These are phyloP conservation scores for Parafenestella ontariensis DNA, from an alignment of 2,329 filamentous ascomycete genomes.

Conservation along the genomic window DNA sequence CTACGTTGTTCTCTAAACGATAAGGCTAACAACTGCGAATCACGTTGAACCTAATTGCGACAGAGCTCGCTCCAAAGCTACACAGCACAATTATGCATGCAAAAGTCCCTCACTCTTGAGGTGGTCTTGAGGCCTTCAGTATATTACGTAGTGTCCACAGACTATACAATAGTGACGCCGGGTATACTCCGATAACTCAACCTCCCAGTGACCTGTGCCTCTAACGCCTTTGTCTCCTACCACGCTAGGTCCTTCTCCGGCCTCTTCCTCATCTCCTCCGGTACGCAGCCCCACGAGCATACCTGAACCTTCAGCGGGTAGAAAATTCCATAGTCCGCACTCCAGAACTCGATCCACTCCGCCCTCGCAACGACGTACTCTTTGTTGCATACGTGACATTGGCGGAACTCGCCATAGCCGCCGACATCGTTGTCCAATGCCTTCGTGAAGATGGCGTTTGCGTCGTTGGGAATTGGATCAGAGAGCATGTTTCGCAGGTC, in stretches of 20 bases:
- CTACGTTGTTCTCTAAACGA: neutral
- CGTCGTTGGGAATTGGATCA: slow-evolving; percentile 12
- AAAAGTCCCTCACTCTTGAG: neutral
- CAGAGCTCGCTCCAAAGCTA: no score
- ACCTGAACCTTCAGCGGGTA: slow-evolving; percentile 35
- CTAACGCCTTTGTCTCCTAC: neutral
- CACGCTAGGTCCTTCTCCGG: slow-evolving; percentile 12
- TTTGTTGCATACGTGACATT: slow-evolving; percentile 36
- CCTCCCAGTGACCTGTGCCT: neutral
- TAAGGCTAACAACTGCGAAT: no score
- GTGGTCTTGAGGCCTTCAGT: neutral
- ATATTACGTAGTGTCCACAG: neutral
- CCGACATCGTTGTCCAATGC: slow-evolving; percentile 19
- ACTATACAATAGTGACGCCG: neutral
- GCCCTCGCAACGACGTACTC: slow-evolving; percentile 37
- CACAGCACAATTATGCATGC: no score
- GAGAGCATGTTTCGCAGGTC: slow-evolving; percentile 10
- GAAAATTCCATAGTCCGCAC: slow-evolving; percentile 4
- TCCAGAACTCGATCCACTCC: slow-evolving; percentile 45
- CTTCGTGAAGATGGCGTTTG: slow-evolving; percentile 17
- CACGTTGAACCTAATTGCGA: no score
- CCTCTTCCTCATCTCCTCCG: slow-evolving; percentile 19
- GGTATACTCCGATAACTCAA: neutral
- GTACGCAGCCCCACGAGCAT: slow-evolving; percentile 44
- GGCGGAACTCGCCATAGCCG: slow-evolving; percentile 27